Evolutionary conservation across 805 yeast species (phyloP), one percentile per base, ranked within the genome.

Genomic region (Metschnikowia orientalis): DNA sequence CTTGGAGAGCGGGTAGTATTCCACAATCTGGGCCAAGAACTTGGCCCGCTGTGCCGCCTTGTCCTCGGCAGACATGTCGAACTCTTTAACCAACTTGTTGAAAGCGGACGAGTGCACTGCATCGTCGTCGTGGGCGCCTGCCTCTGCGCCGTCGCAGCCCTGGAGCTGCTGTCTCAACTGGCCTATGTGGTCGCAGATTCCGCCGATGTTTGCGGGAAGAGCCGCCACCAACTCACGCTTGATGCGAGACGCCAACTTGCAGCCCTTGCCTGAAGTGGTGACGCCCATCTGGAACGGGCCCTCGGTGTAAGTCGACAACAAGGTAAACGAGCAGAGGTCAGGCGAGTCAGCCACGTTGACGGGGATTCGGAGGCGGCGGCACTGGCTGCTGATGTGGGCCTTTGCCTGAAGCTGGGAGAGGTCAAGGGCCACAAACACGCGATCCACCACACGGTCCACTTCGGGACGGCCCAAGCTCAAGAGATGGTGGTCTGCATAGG

Each of bases 21-120:
- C 97, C 32, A 90, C 90, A 32, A 88, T 75, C 51, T 89, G 97
- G 2, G 88, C 75, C 34, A 89, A 61, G 94, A 95, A 90, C 49
- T 94, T 70, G 17, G 86, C 69, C 47, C 92, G 67, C 48, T 78
- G 78, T 21, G 67, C 51, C 40, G 71, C 76, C 41, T 65, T 63
- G 34, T 74, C 71, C 34, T 71, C 68, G 36, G 63, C 69, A 6
- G 73, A 61, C 71, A 69, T 71, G 36, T 68, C 65, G 44, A 76
- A 75, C 44, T 81, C 88, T 14, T 69, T 61, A 5, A 81, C 77
- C 26, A 85, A 67, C 18, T 67, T 51, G 56, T 86, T 86, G 38
- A 86, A 66, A 30, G 66, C 66, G 22, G 69, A 61, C 4, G 74
- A 64, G 41, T 77, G 85, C 34, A 76, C 70, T 1, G 79, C 76